Percentiles rank a stretch among this genome's conserved stretches.
phyloP scores from a whole-genome alignment of 441 rosid species.

The Corymbia calophylla region DNA sequence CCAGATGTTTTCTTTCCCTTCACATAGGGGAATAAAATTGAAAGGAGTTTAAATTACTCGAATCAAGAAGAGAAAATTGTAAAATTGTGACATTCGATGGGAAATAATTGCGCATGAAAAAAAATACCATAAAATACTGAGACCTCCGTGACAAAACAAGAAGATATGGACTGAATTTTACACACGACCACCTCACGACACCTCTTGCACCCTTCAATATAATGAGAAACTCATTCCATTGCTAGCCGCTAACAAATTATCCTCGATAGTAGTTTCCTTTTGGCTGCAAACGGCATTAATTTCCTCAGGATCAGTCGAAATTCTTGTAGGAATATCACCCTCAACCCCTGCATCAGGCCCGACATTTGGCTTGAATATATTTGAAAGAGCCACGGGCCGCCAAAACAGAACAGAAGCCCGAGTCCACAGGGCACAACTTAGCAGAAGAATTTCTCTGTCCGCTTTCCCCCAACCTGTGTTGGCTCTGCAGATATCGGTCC shows the following conservation, averaged over 20 bases:
- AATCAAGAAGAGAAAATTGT: not conserved
- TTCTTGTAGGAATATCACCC: conserved; percentile 40
- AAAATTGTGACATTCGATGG: conserved; percentile 24
- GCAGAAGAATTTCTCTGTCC: conserved; percentile 18
- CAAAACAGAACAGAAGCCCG: conserved; percentile 82
- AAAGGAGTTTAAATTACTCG: conserved; percentile 15
- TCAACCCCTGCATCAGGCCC: conserved; percentile 20
- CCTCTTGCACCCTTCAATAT: conserved; percentile 26
- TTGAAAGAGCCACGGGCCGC: conserved; percentile 61
- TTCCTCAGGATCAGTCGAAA: conserved; percentile 32
- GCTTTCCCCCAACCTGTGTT: conserved; percentile 15
- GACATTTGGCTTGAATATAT: conserved; percentile 21
- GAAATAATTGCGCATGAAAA: conserved; percentile 36
- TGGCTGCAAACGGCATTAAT: conserved; percentile 32
- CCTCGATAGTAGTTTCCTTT: conserved; percentile 49
- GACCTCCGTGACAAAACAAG: conserved; percentile 27
- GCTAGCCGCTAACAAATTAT: conserved; percentile 59
- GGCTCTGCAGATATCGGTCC: conserved; percentile 12
- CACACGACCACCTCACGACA: conserved; percentile 22
- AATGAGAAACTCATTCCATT: conserved; percentile 63
- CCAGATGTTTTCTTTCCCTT: conserved; percentile 24
- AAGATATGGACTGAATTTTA: conserved; percentile 11
- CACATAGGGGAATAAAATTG: conserved; percentile 11
- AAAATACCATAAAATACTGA: conserved; percentile 23
- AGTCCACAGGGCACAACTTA: conserved; percentile 18